Base-by-base conservation (phyloP, 2,329 filamentous ascomycete species). In the Tolypocladium sp. region DNA sequence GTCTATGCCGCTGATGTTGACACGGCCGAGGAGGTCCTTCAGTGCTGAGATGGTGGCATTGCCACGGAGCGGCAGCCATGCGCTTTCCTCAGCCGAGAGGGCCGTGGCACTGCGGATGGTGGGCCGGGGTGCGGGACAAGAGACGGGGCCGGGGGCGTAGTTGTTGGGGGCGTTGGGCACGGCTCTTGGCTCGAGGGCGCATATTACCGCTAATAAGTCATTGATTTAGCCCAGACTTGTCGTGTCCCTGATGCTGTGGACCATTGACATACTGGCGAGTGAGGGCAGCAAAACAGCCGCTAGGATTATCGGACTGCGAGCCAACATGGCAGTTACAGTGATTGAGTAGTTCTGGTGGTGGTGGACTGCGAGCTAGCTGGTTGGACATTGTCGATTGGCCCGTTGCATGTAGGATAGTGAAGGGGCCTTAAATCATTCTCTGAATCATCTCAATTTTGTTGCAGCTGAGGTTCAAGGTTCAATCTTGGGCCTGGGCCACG, bases 1-100 rank as follows among this genome's bases (percentile, higher is more conserved):
- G 33, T 65, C 63, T 2, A 65, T 40, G 22, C 41, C 62, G 52
- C 33, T 59, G 56, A 65, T 64, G 42, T 64, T 62, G n/a, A 49
- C 58, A 13, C 63, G 62, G 35, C 54, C 44, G 27, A 65, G 63
- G 9, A 64, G 25, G n/a, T 35, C 42, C 38, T 61, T 63, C 17
- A 65, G 30, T 3, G 64, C 60, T 7, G 58, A 12, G n/a, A 62
- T 42, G 20, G 62, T 65, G 42, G 63, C 62, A 38, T 62, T 63
- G 46, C 25, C 58, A 30, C 64, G 63, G 17, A 55, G 60, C 7
- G 46, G 59, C 6, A 63, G 54, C 64, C 64, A 65, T 17, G 59
- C 59, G n/a, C 59, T 63, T 55, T 65, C 64, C 22, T 65, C 46
- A 12, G 35, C 20, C 13, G 64, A 65, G 12, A 65, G 53, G 4